Evolutionary conservation across 2,329 filamentous ascomycete species (phyloP).

Genomic region (Calonectria honghensis): DNA sequence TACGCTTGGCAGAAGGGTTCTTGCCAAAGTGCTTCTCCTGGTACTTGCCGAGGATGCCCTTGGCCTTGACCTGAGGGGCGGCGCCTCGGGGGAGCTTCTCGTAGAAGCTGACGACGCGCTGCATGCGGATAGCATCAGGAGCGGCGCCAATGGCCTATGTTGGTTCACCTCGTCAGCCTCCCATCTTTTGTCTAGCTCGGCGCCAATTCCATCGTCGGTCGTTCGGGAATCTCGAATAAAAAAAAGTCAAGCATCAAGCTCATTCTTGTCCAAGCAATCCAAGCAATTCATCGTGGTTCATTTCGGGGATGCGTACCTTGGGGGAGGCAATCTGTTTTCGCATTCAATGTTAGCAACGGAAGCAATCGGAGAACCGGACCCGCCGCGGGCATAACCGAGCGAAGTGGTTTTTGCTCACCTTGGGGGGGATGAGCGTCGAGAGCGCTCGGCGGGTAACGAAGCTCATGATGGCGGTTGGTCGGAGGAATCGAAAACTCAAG

Average conservation of each 20-base stretch:
- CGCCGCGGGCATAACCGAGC: constrained; percentile 52
- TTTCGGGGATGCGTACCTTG: constrained; percentile 74
- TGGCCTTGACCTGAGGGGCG: constrained; percentile 88
- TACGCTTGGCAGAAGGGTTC: constrained; percentile 92
- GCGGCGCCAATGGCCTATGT: constrained; percentile 92
- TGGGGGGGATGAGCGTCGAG: constrained; percentile 99
- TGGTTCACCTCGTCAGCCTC: constrained; percentile 60
- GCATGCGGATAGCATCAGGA: constrained; percentile 97
- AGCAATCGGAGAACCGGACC: constrained; percentile 54
- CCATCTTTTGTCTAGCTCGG: constrained; percentile 34
- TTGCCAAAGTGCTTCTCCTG: constrained; percentile 96
- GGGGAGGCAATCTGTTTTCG: constrained; percentile 83
- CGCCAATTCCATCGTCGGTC: constrained; percentile 41
- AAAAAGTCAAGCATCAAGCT: constrained; percentile 39
- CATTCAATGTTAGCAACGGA: constrained; percentile 62
- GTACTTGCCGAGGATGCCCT: constrained; percentile 91
- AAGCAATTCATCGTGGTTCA: constrained; percentile 58
- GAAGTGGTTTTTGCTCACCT: constrained; percentile 76
- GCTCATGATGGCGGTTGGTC: constrained; percentile 83
- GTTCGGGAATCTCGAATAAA: constrained; percentile 33
- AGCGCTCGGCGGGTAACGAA: constrained; percentile 92
- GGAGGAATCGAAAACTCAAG: constrained; percentile 52
- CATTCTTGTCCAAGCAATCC: constrained; percentile 40
- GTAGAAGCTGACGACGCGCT: constrained; percentile 98
- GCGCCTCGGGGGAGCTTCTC: constrained; percentile 96